Evolutionary conservation across 192 early-diverging fungal genomes (phyloP), one percentile per base, ranked within the genome.

Genomic region (Coemansia sp.): DNA sequence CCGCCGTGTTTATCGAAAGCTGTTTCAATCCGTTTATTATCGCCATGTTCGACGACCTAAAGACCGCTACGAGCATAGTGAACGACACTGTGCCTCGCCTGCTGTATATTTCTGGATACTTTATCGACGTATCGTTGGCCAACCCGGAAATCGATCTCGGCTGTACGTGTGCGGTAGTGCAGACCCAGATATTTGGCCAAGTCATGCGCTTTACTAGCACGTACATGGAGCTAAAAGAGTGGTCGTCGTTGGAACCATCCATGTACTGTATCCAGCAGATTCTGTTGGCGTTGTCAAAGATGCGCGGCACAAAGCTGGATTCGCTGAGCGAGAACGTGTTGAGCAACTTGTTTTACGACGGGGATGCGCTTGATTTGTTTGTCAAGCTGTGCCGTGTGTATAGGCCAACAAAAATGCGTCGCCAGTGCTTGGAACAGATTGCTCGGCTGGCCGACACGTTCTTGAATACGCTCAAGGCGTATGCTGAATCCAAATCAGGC

Each of bases 261-360:
- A 81, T 81, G 78, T 75, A 81, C 59, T 75, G 78, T 42, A 71
- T 74, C 26, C 68, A 75, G 62, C 71, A 74, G 54, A 65, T 75
- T 11, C 68, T 81, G 21, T 31, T 71, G 22, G 48, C 73, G 22
- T 57, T 81, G 44, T 23, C 42, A 14, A 66, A 58, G 46, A 81
- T 81, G 65, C 71, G 78, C 19, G 69, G 54, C 26, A 67, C 68
- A 14, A 75, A 75, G 49, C 72, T 81, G 20, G 65, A 71, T 2
- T 46, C 71, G 2, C 62, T 79, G 15, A 64, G 69, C 26, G 72
- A 74, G 2, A 71, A 75, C 34, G 69, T 75, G 3, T 52, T 75
- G 25, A 72, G 73, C 68, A 81, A 81, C 36, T 63, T 81, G 49
- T 75, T 75, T 51, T 81, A 81, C 59, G 78, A 81, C 26, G 78